Evolutionary conservation across 495 filamentous ascomycete species (phyloP).

Genomic region (Tuber melanosporum): DNA sequence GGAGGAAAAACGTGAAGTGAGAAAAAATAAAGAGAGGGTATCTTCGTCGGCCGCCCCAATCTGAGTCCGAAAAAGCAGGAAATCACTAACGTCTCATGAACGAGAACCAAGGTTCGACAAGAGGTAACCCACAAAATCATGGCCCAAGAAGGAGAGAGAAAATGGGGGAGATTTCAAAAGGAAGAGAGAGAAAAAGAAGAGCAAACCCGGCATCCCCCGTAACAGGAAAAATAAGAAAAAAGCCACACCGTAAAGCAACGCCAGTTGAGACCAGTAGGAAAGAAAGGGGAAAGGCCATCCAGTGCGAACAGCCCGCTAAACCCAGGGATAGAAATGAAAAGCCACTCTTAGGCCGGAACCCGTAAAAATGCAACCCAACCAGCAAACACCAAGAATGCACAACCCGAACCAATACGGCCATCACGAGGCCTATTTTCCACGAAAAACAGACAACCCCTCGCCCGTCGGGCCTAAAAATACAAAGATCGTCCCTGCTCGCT

Average conservation of each 20-base stretch:
- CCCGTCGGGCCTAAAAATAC: conserved; percentile 40
- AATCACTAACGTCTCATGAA: background rate
- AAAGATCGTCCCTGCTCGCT: conserved; percentile 52
- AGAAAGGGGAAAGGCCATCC: conserved; percentile 1
- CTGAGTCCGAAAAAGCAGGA: background rate
- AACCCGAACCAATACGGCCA: background rate
- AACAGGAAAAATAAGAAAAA: conserved; percentile 7
- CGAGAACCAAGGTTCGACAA: background rate
- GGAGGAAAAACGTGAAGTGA: background rate
- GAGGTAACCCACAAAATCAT: background rate
- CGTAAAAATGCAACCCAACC: conserved; percentile 16
- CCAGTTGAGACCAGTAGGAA: background rate
- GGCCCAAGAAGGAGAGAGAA: background rate
- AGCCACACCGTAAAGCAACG: conserved; percentile 14
- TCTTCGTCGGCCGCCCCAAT: background rate
- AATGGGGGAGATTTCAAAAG: background rate
- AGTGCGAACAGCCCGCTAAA: conserved; percentile 8
- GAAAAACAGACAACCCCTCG: background rate
- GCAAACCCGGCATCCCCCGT: background rate
- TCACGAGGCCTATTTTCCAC: background rate
- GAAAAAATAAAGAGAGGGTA: background rate
- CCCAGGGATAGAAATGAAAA: conserved; percentile 17
- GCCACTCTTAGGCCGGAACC: conserved; percentile 9
- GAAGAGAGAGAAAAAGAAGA: background rate
- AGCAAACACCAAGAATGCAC: conserved; percentile 8